Evolutionary conservation across 371 early-diverging fungal species (phyloP), one percentile per base, ranked within the genome.

Genomic region (Sporodiniella umbellata): DNA sequence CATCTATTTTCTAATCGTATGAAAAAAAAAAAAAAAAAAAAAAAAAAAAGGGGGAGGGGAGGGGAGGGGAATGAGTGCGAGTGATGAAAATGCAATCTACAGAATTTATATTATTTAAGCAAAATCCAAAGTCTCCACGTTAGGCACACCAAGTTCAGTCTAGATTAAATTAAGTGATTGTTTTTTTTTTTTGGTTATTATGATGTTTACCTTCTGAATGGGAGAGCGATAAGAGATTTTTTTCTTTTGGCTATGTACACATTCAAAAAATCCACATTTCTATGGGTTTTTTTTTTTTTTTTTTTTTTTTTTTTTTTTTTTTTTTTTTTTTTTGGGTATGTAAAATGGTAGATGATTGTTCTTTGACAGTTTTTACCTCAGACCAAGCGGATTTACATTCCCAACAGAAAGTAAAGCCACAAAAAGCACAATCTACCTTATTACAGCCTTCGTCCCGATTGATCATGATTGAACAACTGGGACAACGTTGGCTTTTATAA

Each of bases 391-490:
- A 53, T 33, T 47, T 37, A 39, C 66, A 66, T 18, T 53, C 56
- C 87, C 87, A 87, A 49, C 87, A 87, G 53, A 87, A 87, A 15
- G 75, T 65, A 57, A 78, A 64, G 4, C 85, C 87, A 60, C 87
- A 87, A 19, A 74, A 68, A 42, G 81, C 67, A 42, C 87, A 87
- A 25, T 87, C 85, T 0, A 87, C 81, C 54, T 85, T 84, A 58
- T 86, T 85, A 54, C 87, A 87, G 8, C 87, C 87, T 48, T 87
- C 87, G 49, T 87, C 87, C 10, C 87, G 66, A 33, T 85, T 75
- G 35, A 87, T 87, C 51, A 87, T 58, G 30, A 85, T 80, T 39
- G 68, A 79, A 53, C 87, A 87, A 43, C 75, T 68, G 3, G 87
- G 87, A 51, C 87, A 87, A 22, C 64, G 51, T 46, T 73, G 78